phyloP scores from a whole-genome alignment of 73 alveolate genomes.

The Stentor roeselii region DNA sequence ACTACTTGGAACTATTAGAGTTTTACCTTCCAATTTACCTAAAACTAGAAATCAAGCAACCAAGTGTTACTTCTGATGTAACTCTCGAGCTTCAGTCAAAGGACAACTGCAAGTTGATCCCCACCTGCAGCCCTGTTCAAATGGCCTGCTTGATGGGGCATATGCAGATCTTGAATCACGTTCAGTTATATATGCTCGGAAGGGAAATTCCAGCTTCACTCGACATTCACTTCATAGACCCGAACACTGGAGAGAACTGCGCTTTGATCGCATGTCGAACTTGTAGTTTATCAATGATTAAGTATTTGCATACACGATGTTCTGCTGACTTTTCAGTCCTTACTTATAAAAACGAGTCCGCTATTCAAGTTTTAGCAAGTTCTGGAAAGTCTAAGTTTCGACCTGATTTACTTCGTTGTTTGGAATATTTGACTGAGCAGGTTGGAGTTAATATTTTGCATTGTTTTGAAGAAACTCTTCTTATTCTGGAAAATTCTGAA shows the following conservation, averaged over 20 bases:
- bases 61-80: not conserved
- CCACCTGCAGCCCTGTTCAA: not conserved
- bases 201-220: not conserved
- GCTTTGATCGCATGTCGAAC: slow-evolving; percentile 4
- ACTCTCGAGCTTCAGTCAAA: not conserved
- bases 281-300: not conserved
- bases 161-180: not conserved
- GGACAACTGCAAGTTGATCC: not conserved
- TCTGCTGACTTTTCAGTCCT: not conserved
- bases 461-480: slow-evolving; percentile 5
- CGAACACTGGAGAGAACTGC: slow-evolving; percentile 13
- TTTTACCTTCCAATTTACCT: not conserved
- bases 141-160: not conserved
- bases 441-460: slow-evolving; percentile 5
- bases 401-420: not conserved
- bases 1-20: not conserved
- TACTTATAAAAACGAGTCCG: not conserved
- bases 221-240: not conserved
- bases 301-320: not conserved
- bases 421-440: not conserved
- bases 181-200: not conserved
- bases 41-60: not conserved
- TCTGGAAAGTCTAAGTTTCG: not conserved
- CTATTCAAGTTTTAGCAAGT: not conserved
- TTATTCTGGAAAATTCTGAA: not conserved